A percentile compares a stretch with the other conserved stretches of the same genome.
Conservation (phyloP, 768 basidiomycete genomes). For the Boletus edulis region DNA sequence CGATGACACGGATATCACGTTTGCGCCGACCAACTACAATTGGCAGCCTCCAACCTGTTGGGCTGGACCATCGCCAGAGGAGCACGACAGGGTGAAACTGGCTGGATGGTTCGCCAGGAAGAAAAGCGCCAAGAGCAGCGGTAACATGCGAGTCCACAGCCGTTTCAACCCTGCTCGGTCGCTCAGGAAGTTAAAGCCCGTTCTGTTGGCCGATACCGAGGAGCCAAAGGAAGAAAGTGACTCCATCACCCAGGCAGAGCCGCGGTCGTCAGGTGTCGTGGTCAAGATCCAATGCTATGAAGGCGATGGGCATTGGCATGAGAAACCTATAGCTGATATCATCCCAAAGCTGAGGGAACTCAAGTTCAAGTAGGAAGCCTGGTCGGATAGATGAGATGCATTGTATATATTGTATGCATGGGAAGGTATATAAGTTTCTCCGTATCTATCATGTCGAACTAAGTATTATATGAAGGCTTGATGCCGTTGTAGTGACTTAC, state of each 20-base stretch:
- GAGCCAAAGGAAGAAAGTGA: not conserved
- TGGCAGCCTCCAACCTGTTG: conserved; percentile 28
- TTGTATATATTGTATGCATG: not conserved
- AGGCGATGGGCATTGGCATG: conserved; percentile 15
- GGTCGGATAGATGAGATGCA: no score
- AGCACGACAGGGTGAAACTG: not conserved
- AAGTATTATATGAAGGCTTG: not conserved
- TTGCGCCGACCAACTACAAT: not conserved
- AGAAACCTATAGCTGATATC: conserved; percentile 26
- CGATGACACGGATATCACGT: not conserved
- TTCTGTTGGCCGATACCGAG: not conserved
- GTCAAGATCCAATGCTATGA: conserved; percentile 17
- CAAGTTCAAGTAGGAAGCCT: conserved; percentile 12
- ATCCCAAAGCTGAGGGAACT: conserved; percentile 30
- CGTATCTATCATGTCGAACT: not conserved
- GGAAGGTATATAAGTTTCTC: not conserved
- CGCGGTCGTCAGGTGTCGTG: not conserved
- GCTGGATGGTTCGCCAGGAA: not conserved
- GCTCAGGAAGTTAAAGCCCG: not conserved
- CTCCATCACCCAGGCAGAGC: not conserved
- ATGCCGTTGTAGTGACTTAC: not conserved
- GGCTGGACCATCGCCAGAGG: conserved; percentile 16
- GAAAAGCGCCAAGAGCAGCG: not conserved
- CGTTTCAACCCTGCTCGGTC: not conserved
- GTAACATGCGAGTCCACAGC: not conserved